Evolutionary conservation across 2,329 filamentous ascomycete species (phyloP).

Genomic region (Penicillium freii): DNA sequence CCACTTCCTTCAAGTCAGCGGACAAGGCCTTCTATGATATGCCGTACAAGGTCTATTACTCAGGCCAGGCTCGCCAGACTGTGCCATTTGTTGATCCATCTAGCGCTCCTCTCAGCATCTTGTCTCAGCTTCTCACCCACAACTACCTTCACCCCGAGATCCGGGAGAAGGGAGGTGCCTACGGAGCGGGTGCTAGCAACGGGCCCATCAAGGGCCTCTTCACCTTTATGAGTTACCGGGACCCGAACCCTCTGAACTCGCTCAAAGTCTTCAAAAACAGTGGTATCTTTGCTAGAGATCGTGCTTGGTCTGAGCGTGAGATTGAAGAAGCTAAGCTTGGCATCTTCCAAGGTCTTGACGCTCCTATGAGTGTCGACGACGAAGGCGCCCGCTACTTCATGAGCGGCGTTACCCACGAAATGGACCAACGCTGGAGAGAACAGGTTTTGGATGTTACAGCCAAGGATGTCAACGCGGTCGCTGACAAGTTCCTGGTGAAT

Average conservation of each 20-base stretch:
- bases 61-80: constrained; percentile 76
- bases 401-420: constrained; percentile 78
- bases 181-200: constrained; percentile 86
- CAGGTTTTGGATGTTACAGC: constrained; percentile 81
- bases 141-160: constrained; percentile 97
- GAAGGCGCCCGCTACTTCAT: constrained; percentile 87
- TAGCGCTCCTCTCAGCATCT: constrained; percentile 78
- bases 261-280: constrained; percentile 79
- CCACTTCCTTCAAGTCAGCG: constrained; percentile 37
- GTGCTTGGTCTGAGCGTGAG: constrained; percentile 77
- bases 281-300: constrained; percentile 78
- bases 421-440: constrained; percentile 82
- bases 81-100: constrained; percentile 75
- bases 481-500: constrained; percentile 77
- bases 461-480: constrained; percentile 75
- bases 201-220: constrained; percentile 79
- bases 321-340: constrained; percentile 95
- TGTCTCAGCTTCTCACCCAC: constrained; percentile 89
- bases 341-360: constrained; percentile 88
- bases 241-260: constrained; percentile 89
- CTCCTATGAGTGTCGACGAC: constrained; percentile 78
- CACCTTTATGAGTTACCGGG: constrained; percentile 93
- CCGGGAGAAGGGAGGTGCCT: constrained; percentile 94
- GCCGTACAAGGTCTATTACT: constrained; percentile 97
- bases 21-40: constrained; percentile 84